phyloP scores from a whole-genome alignment of 108 stramenopile species.

The Cylindrotheca closterium region DNA sequence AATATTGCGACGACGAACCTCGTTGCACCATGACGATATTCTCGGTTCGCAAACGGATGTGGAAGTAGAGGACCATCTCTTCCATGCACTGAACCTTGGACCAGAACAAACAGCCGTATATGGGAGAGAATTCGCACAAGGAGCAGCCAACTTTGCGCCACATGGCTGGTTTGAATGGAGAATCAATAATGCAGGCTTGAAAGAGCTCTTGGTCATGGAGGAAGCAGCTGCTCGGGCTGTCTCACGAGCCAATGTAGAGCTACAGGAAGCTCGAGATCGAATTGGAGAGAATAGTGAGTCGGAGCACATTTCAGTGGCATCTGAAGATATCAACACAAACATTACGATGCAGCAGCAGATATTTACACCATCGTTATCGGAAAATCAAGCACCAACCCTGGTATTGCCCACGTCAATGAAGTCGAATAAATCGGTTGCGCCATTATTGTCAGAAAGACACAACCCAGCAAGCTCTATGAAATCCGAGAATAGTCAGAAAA shows the following conservation, averaged over 20 bases:
- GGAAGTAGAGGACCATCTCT: constrained; percentile 31
- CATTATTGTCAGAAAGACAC: no score
- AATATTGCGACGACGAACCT: constrained; percentile 13
- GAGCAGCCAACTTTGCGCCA: constrained; percentile 79
- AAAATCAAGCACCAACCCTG: no score
- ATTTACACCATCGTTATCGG: no score
- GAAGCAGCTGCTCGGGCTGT: constrained; percentile 47
- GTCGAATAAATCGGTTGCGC: no score
- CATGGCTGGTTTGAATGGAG: constrained; percentile 69
- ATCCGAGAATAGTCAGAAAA: not conserved
- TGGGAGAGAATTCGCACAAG: constrained; percentile 82
- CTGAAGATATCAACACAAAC: no score
- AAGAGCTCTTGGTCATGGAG: constrained; percentile 64
- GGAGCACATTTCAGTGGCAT: no score
- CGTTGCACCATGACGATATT: constrained; percentile 24
- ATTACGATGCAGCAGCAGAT: no score
- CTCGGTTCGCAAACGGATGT: constrained; percentile 24
- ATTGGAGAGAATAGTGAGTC: constrained; percentile 16
- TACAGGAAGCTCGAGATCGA: constrained; percentile 43
- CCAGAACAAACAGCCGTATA: constrained; percentile 85
- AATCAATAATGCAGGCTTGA: constrained; percentile 47
- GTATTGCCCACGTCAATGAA: no score
- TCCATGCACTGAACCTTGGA: constrained; percentile 64
- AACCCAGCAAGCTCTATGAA: no score
- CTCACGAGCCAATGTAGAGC: constrained; percentile 53